Evolutionary conservation across 257 asterid species (phyloP).

Genomic region (Salvia splendens): DNA sequence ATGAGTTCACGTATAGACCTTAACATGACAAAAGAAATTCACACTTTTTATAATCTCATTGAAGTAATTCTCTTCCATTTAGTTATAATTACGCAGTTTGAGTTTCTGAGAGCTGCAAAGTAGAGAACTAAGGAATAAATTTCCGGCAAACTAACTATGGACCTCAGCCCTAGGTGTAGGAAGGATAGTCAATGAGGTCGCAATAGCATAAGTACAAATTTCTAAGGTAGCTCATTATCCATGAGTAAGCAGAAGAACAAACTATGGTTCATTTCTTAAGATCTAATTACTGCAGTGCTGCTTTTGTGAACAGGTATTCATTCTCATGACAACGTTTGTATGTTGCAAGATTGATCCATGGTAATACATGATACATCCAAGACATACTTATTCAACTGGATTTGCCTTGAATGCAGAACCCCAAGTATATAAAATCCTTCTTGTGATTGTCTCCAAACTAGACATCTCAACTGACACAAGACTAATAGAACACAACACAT

Average conservation of each 20-base stretch:
- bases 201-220: not conserved
- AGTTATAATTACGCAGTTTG: not conserved
- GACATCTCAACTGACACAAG: not conserved
- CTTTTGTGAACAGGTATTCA: not conserved
- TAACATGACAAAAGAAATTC: not conserved
- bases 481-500: slow-evolving; percentile 3
- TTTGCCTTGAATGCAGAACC: not conserved
- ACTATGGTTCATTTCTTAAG: slow-evolving; percentile 1
- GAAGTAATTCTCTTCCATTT: not conserved
- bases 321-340: not conserved
- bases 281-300: slow-evolving; percentile 11
- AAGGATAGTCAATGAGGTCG: not conserved
- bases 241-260: not conserved
- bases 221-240: not conserved
- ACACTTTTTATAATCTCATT: not conserved
- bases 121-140: slow-evolving; percentile 10
- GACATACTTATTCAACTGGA: slow-evolving; percentile 1
- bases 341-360: not conserved
- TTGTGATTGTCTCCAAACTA: no score
- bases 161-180: not conserved
- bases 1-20: not conserved
- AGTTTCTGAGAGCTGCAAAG: not conserved
- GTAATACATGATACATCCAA: not conserved
- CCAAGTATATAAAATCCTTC: no score
- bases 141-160: not conserved